Conservation (phyloP, 2,329 filamentous ascomycete species). For the Dactylonectria macrodidyma region DNA sequence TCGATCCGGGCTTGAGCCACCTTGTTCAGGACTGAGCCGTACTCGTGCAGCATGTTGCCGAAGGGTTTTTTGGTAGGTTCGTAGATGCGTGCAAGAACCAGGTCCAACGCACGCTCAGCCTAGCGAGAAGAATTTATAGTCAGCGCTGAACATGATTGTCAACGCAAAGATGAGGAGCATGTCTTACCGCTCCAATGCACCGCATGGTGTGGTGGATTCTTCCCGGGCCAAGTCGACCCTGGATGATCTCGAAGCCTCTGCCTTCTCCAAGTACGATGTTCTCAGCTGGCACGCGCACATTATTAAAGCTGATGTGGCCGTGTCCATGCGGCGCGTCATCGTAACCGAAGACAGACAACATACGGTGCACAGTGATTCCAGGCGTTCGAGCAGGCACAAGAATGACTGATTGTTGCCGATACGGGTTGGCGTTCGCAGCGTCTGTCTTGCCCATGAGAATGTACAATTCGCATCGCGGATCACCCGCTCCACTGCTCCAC, state of each 20-base stretch:
- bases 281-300: constrained; percentile 87
- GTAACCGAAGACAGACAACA: constrained; percentile 95
- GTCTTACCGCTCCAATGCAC: constrained; percentile 9
- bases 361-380: constrained; percentile 91
- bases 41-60: constrained; percentile 5
- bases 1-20: constrained; percentile 3
- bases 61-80: constrained; percentile 9
- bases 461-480: constrained; percentile 92
- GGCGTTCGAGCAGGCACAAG: constrained; percentile 85
- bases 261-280: constrained; percentile 84
- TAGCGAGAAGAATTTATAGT: not conserved
- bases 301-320: constrained; percentile 89
- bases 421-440: constrained; percentile 80
- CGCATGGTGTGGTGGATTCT: constrained; percentile 23
- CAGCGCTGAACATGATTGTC: not conserved
- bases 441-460: constrained; percentile 97
- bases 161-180: not conserved
- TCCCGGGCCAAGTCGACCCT: constrained; percentile 17
- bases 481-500: constrained; percentile 97
- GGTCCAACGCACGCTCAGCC: not conserved
- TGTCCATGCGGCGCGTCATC: constrained; percentile 99
- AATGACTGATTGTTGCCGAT: constrained; percentile 94
- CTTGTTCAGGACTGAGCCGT: not conserved
- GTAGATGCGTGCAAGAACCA: constrained; percentile 1
- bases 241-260: constrained; percentile 18